A percentile compares a stretch with the other conserved stretches of the same genome.
phyloP scores from a whole-genome alignment of 2,329 filamentous ascomycete species.

The Berkeleyomyces rouxiae region DNA sequence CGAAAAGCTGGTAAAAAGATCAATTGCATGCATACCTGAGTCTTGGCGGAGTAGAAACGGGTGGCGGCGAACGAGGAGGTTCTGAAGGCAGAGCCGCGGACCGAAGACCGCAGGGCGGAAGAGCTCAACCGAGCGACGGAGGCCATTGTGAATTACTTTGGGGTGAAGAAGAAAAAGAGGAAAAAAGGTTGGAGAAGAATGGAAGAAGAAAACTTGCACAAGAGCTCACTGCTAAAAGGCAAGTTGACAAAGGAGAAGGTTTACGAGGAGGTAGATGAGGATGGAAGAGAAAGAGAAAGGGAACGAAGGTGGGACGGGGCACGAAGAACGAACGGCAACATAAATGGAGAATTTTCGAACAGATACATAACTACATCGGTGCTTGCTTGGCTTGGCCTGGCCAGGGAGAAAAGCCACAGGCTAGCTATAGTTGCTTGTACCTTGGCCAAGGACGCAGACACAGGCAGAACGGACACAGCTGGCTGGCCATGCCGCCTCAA shows the following conservation, averaged over 20 bases:
- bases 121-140: conserved; percentile 67
- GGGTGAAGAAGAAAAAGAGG: conserved; percentile 17
- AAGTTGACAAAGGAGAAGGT: neutral
- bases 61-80: conserved; percentile 64
- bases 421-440: neutral
- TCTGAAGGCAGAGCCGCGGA: conserved; percentile 49
- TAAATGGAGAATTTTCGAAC: conserved; percentile 16
- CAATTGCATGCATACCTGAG: conserved; percentile 40
- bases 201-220: neutral
- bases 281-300: conserved; percentile 10
- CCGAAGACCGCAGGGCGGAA: conserved; percentile 63
- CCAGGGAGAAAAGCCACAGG: conserved; percentile 17
- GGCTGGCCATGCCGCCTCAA: neutral
- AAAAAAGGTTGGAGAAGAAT: conserved; percentile 6
- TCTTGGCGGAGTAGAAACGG: conserved; percentile 87
- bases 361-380: neutral
- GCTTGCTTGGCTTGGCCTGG: conserved; percentile 18
- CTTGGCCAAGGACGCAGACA: conserved; percentile 14
- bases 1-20: neutral
- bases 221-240: neutral
- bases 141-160: conserved; percentile 46
- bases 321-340: conserved; percentile 21
- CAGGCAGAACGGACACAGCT: conserved; percentile 21
- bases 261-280: neutral
- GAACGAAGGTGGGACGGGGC: conserved; percentile 20